Conservation (phyloP, 1,139 yeast genomes). For the Yamadazyma dendronema region DNA sequence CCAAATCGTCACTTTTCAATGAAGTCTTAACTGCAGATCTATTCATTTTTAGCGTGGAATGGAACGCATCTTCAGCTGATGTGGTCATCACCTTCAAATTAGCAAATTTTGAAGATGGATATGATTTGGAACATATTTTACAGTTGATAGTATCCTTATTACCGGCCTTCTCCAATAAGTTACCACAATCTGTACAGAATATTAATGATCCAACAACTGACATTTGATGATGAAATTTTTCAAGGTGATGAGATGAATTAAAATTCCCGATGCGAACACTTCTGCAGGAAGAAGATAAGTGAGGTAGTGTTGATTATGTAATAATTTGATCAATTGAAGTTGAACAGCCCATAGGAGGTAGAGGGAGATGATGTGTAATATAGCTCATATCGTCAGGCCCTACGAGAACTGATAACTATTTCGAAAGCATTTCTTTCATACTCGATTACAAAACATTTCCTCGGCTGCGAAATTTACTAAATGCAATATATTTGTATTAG, state of each 20-base stretch:
- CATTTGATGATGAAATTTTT: conserved; percentile 47
- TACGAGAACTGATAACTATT: no score
- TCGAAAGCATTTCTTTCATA: no score
- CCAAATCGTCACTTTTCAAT: conserved; percentile 72
- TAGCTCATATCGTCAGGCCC: no score
- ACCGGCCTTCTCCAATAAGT: conserved; percentile 69
- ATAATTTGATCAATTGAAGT: no score
- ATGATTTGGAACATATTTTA: conserved; percentile 61
- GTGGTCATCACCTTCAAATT: conserved; percentile 82
- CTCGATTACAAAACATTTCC: no score
- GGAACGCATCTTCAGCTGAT: conserved; percentile 89
- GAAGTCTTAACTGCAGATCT: conserved; percentile 88
- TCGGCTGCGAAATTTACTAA: no score
- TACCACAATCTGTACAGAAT: conserved; percentile 93
- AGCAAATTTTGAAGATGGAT: conserved; percentile 59
- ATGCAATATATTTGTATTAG: no score
- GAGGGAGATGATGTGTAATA: no score
- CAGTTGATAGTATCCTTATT: conserved; percentile 55
- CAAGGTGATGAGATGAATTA: conserved; percentile 5
- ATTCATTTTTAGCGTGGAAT: conserved; percentile 76
- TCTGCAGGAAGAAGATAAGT: no score
- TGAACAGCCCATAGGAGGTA: no score
- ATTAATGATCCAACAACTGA: conserved; percentile 94
- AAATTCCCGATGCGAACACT: no score
- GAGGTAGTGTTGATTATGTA: no score